Evolutionary conservation across 2,329 filamentous ascomycete genomes (phyloP), one percentile per base, ranked within the genome.

Genomic region (Colletotrichum godetiae): DNA sequence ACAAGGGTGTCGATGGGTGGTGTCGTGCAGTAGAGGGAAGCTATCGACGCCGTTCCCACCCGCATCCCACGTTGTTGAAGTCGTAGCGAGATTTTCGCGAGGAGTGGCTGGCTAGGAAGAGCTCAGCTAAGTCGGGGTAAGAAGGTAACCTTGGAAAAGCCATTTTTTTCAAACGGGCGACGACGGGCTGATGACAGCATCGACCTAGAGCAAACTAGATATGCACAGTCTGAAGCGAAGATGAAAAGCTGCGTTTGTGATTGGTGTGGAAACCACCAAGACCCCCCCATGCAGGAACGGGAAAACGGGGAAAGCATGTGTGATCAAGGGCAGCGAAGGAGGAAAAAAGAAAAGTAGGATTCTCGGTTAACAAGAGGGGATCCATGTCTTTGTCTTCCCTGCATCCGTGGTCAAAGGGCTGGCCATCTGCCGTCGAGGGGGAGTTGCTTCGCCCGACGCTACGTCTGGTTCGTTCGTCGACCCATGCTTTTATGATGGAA

Each of bases 271-370:
- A 49, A 22, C 42, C 42, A 49, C 42, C 42, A 22, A 49, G 19
- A 35, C 2, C 6, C 22, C 29, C 15, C 49, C 46, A 37, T 33
- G 33, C 29, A 37, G 46, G 46, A 22, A 37, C n/a, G 52, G 52
- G 29, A 49, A 27, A 63, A 53, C 46, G 29, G 46, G 46, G 52
- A 53, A 55, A 11, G 42, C 19, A 42, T 22, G 49, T 15, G 62
- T 65, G 49, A 46, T 33, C 11, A n/a, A 15, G 22, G 27, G 33
- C 15, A 52, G 59, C n/a, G 24, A 24, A 22, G 37, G 37, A 37
- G 11, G 15, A 22, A 65, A 57, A 65, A 65, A 65, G 62, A 56
- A 65, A 65, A 57, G 22, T 57, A 63, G 46, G 62, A 31, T 12
- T 31, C 61, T 59, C 31, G 22, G 33, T 27, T 29, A 24, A 19